Evolutionary conservation across 2,329 filamentous ascomycete species (phyloP).

Genomic region (Allantophomopsis cytisporea): DNA sequence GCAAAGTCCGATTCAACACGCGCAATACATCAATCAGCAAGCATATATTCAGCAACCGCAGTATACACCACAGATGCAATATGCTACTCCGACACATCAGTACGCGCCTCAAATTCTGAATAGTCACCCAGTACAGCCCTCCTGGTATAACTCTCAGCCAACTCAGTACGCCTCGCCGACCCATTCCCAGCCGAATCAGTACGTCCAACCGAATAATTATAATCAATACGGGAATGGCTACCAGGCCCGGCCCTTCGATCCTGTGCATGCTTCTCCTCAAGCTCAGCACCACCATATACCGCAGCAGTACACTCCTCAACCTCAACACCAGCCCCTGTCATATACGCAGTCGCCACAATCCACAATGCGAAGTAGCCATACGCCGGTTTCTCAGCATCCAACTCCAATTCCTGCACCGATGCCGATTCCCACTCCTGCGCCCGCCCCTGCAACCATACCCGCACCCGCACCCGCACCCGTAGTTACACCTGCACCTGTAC

Average conservation of each 20-base stretch:
- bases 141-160: conserved; percentile 7
- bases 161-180: not conserved
- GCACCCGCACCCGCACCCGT: not conserved
- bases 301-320: too few species aligned
- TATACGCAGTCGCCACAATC: too few species aligned
- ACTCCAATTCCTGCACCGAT: conserved; percentile 30
- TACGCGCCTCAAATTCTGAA: too few species aligned
- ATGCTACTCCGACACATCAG: conserved; percentile 32
- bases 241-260: too few species aligned
- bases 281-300: too few species aligned
- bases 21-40: conserved; percentile 6
- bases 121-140: conserved; percentile 9
- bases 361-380: too few species aligned
- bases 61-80: conserved; percentile 14
- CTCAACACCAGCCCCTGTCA: too few species aligned
- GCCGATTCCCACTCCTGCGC: conserved; percentile 31
- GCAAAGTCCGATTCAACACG: not conserved
- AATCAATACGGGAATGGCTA: too few species aligned
- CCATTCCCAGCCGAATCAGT: not conserved
- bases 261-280: too few species aligned
- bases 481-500: not conserved
- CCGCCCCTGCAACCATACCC: not conserved
- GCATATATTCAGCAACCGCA: conserved; percentile 10
- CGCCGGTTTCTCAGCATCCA: conserved; percentile 11
- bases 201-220: too few species aligned